These are phyloP conservation scores for Dryas drummondii DNA, from an alignment of 306 rosid genomes.

Conservation along the genomic window DNA sequence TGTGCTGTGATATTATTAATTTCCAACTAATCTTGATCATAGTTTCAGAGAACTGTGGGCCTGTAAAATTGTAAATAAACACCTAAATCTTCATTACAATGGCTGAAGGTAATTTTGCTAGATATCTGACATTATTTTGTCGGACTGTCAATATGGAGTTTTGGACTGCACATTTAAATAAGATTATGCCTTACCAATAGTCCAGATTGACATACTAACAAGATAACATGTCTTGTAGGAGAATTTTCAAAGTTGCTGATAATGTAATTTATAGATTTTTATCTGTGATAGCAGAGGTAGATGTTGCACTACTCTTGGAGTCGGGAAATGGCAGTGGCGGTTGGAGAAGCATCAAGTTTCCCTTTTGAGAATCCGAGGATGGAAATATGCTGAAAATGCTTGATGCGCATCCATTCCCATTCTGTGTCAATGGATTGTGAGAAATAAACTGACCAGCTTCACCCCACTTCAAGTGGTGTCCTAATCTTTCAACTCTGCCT, in stretches of 20 bases:
- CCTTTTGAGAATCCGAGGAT: conserved; percentile 31
- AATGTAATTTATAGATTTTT: neutral
- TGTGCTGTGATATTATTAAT: conserved; percentile 4
- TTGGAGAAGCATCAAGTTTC: conserved; percentile 34
- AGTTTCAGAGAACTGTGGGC: neutral
- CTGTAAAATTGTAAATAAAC: neutral
- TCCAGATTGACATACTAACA: conserved; percentile 10
- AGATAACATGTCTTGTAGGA: neutral
- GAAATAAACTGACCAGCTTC: conserved; percentile 23
- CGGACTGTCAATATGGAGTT: neutral
- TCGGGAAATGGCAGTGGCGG: conserved; percentile 28
- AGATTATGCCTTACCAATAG: conserved; percentile 13
- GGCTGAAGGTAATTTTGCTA: neutral
- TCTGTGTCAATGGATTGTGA: conserved; percentile 28
- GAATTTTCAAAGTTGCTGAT: neutral
- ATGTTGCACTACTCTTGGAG: conserved; percentile 16
- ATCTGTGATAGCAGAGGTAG: neutral
- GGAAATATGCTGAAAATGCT: conserved; percentile 34
- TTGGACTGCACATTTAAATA: neutral
- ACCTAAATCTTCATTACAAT: neutral
- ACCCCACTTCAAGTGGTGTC: conserved; percentile 31
- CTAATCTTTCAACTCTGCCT: conserved; percentile 24
- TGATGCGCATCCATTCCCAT: conserved; percentile 29
- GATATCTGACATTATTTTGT: conserved; percentile 6
- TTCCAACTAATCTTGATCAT: neutral